Evolutionary conservation across 2,329 filamentous ascomycete species (phyloP), one percentile per base, ranked within the genome.

Genomic region (Arachnomyces sp.): DNA sequence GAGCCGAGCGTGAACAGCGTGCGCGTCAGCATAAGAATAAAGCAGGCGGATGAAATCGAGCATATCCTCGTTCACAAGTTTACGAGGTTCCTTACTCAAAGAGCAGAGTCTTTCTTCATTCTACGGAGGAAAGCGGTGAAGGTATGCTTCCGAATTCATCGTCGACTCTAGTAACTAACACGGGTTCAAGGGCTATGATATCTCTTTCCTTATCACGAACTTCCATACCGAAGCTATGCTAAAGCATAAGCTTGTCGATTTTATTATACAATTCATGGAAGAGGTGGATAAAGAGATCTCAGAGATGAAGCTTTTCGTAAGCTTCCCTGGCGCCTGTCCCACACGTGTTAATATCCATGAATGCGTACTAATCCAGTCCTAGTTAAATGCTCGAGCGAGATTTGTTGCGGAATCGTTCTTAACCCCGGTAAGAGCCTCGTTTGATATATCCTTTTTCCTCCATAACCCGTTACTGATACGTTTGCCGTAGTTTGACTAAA

Each of bases 231-330:
- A 96, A 65, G 85, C 93, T 62, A 94, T 98, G 88, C 66, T 96
- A 61, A 96, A 96, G 73, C 90, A 98, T 64, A 96, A 98, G 72
- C 74, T 98, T 53, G 93, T 98, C 28, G 92, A 98, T 64, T 98
- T 98, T 58, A 94, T 98, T 53, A 95, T 98, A 50, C 82, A 96
- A 59, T 98, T 98, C 59, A 96, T 98, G 90, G 90, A 98, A 66
- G 92, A 98, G 64, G 93, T 98, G 3, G 93, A 98, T 66, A 98
- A 98, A 74, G 92, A 98, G 66, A 98, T 98, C 45, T 96, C 92
- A 2, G 93, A 98, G 70, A 96, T 98, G 92, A 98, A 98, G 76
- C 82, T 98, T 56, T 98, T 98, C 66, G 90, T 95, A 76, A 53
- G 86, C 72, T 32, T 25, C 34, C n/a, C 32, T n/a, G n/a, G n/a